Percentiles rank a stretch among this genome's conserved stretches.
phyloP scores from a whole-genome alignment of 1,139 yeast genomes.

The Sugiyamaella grinbergsii region DNA sequence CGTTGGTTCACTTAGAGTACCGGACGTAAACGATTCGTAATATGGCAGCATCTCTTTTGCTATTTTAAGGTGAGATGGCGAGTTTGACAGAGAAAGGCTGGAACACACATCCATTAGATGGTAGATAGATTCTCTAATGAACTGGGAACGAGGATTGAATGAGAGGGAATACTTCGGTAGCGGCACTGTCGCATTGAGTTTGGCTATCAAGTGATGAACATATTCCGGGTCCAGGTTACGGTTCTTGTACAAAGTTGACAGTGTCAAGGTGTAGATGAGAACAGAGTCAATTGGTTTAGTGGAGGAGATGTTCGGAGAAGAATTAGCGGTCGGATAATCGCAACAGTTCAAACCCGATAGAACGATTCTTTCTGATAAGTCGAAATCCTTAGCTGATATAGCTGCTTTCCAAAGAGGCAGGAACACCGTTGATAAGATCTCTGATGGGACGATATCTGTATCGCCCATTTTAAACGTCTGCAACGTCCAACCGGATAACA shows the following conservation, averaged over 20 bases:
- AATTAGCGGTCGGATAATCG: background rate
- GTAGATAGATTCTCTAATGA: slow-evolving; percentile 5
- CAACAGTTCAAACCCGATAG: background rate
- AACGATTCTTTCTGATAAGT: slow-evolving; percentile 17
- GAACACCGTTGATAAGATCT: slow-evolving; percentile 14
- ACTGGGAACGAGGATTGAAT: slow-evolving; percentile 1
- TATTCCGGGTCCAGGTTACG: background rate
- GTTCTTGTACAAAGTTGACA: slow-evolving; percentile 5
- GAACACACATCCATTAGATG: slow-evolving; percentile 12
- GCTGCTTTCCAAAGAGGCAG: slow-evolving; percentile 29
- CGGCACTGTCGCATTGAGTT: background rate
- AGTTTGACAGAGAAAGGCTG: slow-evolving; percentile 5
- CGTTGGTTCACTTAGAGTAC: background rate
- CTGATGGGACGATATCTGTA: background rate
- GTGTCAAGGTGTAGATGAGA: slow-evolving; percentile 3
- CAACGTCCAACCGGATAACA: slow-evolving; percentile 20
- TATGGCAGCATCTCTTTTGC: slow-evolving; percentile 17
- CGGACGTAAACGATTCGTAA: slow-evolving; percentile 9
- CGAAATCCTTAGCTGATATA: slow-evolving; percentile 19
- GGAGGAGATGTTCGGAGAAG: background rate
- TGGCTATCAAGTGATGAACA: slow-evolving; percentile 4
- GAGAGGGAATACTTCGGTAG: background rate
- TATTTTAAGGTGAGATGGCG: slow-evolving; percentile 1
- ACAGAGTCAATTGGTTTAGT: slow-evolving; percentile 2
- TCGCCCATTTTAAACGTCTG: slow-evolving; percentile 15